These are phyloP conservation scores for Myriosclerotinia curreyana DNA, from an alignment of 2,329 filamentous ascomycete genomes.

Conservation along the genomic window DNA sequence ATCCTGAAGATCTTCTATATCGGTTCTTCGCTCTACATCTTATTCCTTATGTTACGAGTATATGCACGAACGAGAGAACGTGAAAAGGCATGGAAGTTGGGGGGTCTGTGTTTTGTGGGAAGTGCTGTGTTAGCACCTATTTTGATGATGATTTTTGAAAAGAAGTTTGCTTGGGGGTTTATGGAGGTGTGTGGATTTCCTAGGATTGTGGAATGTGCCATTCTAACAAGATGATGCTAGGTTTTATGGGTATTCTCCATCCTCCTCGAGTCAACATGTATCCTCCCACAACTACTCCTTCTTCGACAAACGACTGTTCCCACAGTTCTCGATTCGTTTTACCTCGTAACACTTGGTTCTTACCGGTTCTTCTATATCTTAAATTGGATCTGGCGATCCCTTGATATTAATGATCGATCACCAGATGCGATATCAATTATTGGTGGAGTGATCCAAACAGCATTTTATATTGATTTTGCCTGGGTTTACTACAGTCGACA, in stretches of 20 bases:
- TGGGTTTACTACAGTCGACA: conserved; percentile 96
- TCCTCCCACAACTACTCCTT: conserved; percentile 86
- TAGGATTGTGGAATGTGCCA: not conserved
- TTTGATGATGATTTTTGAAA: conserved; percentile 65
- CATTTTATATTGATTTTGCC: conserved; percentile 88
- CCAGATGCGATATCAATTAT: conserved; percentile 73
- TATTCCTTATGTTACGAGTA: conserved; percentile 81
- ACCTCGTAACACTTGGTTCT: conserved; percentile 80
- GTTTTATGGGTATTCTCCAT: conserved; percentile 85
- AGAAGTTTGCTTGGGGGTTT: conserved; percentile 47
- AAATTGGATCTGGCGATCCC: conserved; percentile 77
- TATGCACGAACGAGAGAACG: conserved; percentile 85
- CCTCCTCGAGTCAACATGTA: conserved; percentile 85
- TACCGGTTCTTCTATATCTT: conserved; percentile 88
- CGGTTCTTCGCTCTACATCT: conserved; percentile 76
- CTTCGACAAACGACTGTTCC: conserved; percentile 93
- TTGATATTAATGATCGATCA: conserved; percentile 57
- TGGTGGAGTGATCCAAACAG: conserved; percentile 86
- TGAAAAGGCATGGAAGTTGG: conserved; percentile 92
- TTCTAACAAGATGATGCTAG: conserved; percentile 44
- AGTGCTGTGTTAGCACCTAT: conserved; percentile 69
- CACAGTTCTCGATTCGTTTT: conserved; percentile 95
- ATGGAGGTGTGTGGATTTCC: conserved; percentile 45
- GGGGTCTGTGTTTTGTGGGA: conserved; percentile 63
- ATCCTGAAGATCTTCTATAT: conserved; percentile 91